Evolutionary conservation across 495 filamentous ascomycete genomes (phyloP), one percentile per base, ranked within the genome.

Genomic region (Penicillium steckii): DNA sequence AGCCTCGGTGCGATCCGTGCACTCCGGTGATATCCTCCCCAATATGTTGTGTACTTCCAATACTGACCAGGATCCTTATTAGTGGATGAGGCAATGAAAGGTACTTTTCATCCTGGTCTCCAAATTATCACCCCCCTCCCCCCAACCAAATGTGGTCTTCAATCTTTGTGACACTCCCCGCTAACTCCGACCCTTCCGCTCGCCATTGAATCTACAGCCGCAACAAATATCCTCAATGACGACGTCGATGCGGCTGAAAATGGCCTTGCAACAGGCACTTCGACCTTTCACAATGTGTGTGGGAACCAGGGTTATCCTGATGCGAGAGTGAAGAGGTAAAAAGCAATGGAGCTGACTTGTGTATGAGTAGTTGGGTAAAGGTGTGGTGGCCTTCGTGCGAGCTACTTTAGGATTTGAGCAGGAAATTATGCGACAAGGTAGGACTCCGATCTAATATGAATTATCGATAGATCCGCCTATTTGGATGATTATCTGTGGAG

Each of bases 381-480:
- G 90, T 30, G 82, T 96, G 23, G 83, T 92, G 35, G 81, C 80
- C 25, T 97, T 97, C 59, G 85, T 98, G 61, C 78, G 82, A 56
- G 91, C 91, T 33, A 88, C 91, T 10, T 72, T 98, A 8, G 93
- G 95, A 4, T 95, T 96, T 62, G 94, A 98, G 69, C 89, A 92
- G 57, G 90, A 94, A n/a, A 76, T 95, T 48, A 95, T 98, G 89
- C 83, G 82, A 53, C 85, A 95, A 74, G 84, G 84, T 85, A 17
- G 24, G 42, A n/a, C n/a, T n/a, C n/a, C n/a, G n/a, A n/a, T n/a
- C n/a, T n/a, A n/a, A n/a, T n/a, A n/a, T n/a, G n/a, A n/a, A n/a
- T n/a, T n/a, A n/a, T n/a, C n/a, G n/a, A n/a, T n/a, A n/a, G n/a
- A n/a, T n/a, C n/a, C n/a, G n/a, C n/a, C n/a, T n/a, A n/a, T 17